Base-by-base conservation (phyloP, 805 yeast genomes). In the Pichia nakasei region DNA sequence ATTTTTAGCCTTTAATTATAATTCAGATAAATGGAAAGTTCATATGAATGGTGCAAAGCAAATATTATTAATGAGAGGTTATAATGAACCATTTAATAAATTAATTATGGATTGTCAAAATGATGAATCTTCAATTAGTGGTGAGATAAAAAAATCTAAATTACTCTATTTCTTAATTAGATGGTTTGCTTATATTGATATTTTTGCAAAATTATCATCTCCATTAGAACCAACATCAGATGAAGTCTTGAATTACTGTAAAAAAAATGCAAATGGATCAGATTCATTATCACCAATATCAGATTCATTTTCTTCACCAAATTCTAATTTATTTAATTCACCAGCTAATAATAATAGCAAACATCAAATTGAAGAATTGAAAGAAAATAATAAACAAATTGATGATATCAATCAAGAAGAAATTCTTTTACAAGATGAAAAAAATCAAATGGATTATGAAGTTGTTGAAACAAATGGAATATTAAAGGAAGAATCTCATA, bases 161-260 rank as follows among this genome's bases (percentile, higher is more conserved):
- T 64, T 75, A 13, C 60, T 76, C 0, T 76, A 65, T 48, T 83
- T 83, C 51, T 63, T 83, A 37, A 65, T 73, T 49, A 61, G 88
- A 41, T 80, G 87, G 85, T 82, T 78, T 55, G 79, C 78, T 0
- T 83, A 80, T 53, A 62, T 80, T 29, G 87, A 81, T 52, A 74
- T 80, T 3, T 66, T 82, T 19, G 82, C 85, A 0, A 71, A 77
- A 1, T 62, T 83, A 21, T 75, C 85, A 1, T 71, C 85, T 0
- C 71, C 83, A 3, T 46, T 60, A 35, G 55, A 55, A 22, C 64
- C 67, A 29, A 38, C 62, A 5, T 38, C 42, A 1, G 54, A 49
- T 2, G 64, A 61, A 22, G 13, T 61, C 11, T 22, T 43, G 3
- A 35, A 38, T 21, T 48, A 33, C 37, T 33, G 43, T 42, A 53